phyloP scores from a whole-genome alignment of 768 basidiomycete species.

The Tubosaeta sp. region DNA sequence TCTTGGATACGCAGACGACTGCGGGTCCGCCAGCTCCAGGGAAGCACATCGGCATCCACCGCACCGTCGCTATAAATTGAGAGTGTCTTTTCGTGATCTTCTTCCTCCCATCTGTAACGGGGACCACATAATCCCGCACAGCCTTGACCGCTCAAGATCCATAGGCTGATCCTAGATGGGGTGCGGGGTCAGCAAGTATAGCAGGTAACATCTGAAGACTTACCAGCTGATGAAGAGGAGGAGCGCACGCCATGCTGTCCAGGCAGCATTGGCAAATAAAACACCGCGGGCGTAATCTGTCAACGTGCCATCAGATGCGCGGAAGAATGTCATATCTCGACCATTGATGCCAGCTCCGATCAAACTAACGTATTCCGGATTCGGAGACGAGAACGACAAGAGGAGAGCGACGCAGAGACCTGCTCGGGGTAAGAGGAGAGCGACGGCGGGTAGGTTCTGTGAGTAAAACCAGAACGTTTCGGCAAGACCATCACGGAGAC shows the following conservation, averaged over 20 bases:
- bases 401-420: conserved; percentile 70
- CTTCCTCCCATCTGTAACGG: conserved; percentile 80
- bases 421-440: conserved; percentile 79
- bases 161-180: conserved; percentile 61
- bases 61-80: conserved; percentile 45
- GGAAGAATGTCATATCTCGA: conserved; percentile 77
- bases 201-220: not conserved
- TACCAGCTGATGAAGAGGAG: conserved; percentile 71
- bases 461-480: conserved; percentile 82
- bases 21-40: conserved; percentile 77
- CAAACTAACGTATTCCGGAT: conserved; percentile 43
- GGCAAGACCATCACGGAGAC: conserved; percentile 58
- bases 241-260: conserved; percentile 73
- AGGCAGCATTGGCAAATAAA: conserved; percentile 73
- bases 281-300: conserved; percentile 77
- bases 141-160: conserved; percentile 71
- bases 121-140: conserved; percentile 85
- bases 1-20: conserved; percentile 71
- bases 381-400: conserved; percentile 54
- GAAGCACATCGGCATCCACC: conserved; percentile 47
- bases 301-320: conserved; percentile 55
- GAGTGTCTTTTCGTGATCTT: conserved; percentile 57
- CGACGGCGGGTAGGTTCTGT: conserved; percentile 80
- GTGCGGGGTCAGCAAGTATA: not conserved
- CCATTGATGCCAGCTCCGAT: conserved; percentile 43